Base-by-base conservation (phyloP, 176 grass and related monocot species). In the Cocos nucifera region DNA sequence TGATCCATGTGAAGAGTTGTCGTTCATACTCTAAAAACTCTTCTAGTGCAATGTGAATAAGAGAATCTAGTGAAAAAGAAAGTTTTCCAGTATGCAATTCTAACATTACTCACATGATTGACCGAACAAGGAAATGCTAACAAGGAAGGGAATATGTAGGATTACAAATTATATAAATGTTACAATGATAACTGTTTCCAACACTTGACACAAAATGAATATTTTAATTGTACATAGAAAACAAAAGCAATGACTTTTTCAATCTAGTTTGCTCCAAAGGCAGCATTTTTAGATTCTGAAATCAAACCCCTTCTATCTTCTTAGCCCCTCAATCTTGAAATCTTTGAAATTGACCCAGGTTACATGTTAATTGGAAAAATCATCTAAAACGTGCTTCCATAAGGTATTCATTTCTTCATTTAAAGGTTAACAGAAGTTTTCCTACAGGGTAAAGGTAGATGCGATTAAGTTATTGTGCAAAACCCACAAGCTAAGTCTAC, bases 1-100 rank as follows among this genome's bases (percentile, higher is more conserved):
- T 26, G 28, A 60, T 60, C 58, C 58, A 60, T 60, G 26, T 60
- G 58, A 60, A 35, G 58, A 4, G 24, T 60, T 15, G 26, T 60
- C 58, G 17, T 35, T 35, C 58, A 22, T 20, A 56, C 12, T 18
- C n/a, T 20, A 22, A 8, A 56, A 56, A 14, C 19, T 22, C 17
- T 56, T 60, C 30, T 19, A 30, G 4, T 60, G 58, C 58, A n/a
- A 30, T n/a, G 17, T 60, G 26, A 60, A 60, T 17, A 22, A 27
- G 22, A n/a, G 22, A 23, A 59, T n/a, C 57, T 59, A 15, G 12
- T 58, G 15, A 4, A 35, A 35, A 35, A 35, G 32, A 35, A 35
- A 35, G 32, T 35, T 35, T 35, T 35, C 32, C 8, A 0, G 6
- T 9, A 35, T 35, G 0, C 9, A 35, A 35, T 1, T 9, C 53